Evolutionary conservation across 2,329 filamentous ascomycete species (phyloP), one percentile per base, ranked within the genome.

Genomic region (Pseudopithomyces chartarum): DNA sequence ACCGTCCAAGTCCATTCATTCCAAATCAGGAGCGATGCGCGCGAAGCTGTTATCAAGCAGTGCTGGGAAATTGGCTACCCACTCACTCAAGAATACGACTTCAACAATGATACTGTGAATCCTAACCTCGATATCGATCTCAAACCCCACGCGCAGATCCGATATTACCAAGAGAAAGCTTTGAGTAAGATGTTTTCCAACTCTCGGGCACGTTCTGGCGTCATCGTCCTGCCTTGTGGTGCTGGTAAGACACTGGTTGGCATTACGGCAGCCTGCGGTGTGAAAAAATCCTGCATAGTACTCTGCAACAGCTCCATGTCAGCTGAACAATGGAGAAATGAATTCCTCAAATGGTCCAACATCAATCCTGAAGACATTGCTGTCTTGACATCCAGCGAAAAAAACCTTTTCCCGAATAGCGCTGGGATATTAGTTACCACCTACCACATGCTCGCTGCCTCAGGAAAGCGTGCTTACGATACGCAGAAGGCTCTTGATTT

Each of bases 101-200:
- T 98, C 76, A 85, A 92, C 56, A 93, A 95, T 65, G 95, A 99
- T 73, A 86, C 90, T 58, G 84, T 87, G 65, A 99, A 98, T 69
- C 86, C 94, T 0, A 97, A 91, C 49, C 81, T 99, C 34, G 92
- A 98, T 55, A 99, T 99, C 65, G 94, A 98, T 73, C 81, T 98
- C 47, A 90, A 90, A 66, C 93, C 94, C 0, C 88, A 89, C 55
- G 94, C 93, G 0, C 90, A 94, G 69, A 98, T 98, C 73, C 88
- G 94, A 73, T 88, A 85, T 80, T 99, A 99, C 67, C 95, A 99
- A 74, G 95, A 99, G 76, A 96, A 97, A 79, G 96, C 92, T 63
- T 81, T 99, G 10, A 96, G 91, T 80, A 99, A 99, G 77, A 99
- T 99, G 95, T 99, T 99, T 74, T 94, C 95, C 71, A 99, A 99